These are phyloP conservation scores for Hericium erinaceus DNA, from an alignment of 768 basidiomycete genomes.

Conservation along the genomic window DNA sequence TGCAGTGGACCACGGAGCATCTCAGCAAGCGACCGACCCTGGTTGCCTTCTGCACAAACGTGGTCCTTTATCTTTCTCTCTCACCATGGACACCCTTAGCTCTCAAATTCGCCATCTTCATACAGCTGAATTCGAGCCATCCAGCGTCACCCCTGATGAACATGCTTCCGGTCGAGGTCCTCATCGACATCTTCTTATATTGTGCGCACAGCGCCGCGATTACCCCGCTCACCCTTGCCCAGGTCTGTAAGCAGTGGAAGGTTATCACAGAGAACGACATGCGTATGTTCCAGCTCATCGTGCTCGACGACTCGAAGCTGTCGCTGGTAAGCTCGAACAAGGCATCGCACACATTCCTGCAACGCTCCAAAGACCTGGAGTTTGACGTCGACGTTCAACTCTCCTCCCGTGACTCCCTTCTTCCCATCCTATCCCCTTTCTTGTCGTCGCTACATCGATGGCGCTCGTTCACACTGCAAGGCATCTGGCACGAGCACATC, in stretches of 20 bases:
- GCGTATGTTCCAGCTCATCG: slow-evolving; percentile 49
- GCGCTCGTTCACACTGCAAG: slow-evolving; percentile 40
- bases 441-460: slow-evolving; percentile 49
- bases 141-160: slow-evolving; percentile 10
- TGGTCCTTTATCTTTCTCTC: not conserved
- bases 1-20: no score
- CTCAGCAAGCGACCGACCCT: no score
- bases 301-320: slow-evolving; percentile 35
- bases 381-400: slow-evolving; percentile 48
- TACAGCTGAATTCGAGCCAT: not conserved
- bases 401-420: slow-evolving; percentile 37
- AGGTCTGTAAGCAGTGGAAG: slow-evolving; percentile 56
- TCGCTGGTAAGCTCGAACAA: slow-evolving; percentile 29
- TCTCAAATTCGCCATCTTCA: not conserved
- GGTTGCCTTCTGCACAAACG: no score
- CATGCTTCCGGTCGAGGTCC: slow-evolving; percentile 48
- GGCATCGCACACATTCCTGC: slow-evolving; percentile 46
- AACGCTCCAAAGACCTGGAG: slow-evolving; percentile 41
- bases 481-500: slow-evolving; percentile 24
- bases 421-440: slow-evolving; percentile 58
- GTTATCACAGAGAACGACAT: slow-evolving; percentile 45
- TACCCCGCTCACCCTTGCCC: slow-evolving; percentile 37
- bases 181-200: slow-evolving; percentile 48
- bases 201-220: slow-evolving; percentile 27
- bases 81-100: not conserved